Conservation (phyloP, 257 asterid species). For the Solanum sejunctum region DNA sequence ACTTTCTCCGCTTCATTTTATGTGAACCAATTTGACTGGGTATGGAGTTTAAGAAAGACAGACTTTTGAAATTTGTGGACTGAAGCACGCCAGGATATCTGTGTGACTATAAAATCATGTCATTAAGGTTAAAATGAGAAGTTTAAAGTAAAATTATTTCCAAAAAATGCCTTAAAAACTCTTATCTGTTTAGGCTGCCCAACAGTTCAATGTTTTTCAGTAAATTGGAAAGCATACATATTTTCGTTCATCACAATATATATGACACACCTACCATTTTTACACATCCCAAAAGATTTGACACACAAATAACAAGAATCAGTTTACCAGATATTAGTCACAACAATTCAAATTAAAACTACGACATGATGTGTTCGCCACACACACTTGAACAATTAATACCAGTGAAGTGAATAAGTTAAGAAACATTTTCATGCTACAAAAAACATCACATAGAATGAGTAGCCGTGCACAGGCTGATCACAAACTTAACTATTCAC, state of each 20-base stretch:
- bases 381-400: not conserved
- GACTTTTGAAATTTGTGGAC: not conserved
- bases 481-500: slow-evolving; percentile 14
- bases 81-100: not conserved
- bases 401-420: not conserved
- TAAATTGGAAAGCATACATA: not conserved
- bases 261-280: not conserved
- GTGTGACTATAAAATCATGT: not conserved
- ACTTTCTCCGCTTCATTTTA: not conserved
- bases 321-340: not conserved
- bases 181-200: not conserved
- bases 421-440: not conserved
- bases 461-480: not conserved
- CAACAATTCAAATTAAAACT: not conserved
- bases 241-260: not conserved
- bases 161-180: not conserved
- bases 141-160: not conserved
- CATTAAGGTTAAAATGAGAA: not conserved
- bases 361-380: not conserved
- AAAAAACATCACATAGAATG: not conserved
- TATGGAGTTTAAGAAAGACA: not conserved
- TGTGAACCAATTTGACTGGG: not conserved
- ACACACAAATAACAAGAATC: not conserved
- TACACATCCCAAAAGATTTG: not conserved
- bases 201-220: not conserved